Evolutionary conservation across 192 early-diverging fungal species (phyloP).

Genomic region (Rhizoclosmatium sp.): DNA sequence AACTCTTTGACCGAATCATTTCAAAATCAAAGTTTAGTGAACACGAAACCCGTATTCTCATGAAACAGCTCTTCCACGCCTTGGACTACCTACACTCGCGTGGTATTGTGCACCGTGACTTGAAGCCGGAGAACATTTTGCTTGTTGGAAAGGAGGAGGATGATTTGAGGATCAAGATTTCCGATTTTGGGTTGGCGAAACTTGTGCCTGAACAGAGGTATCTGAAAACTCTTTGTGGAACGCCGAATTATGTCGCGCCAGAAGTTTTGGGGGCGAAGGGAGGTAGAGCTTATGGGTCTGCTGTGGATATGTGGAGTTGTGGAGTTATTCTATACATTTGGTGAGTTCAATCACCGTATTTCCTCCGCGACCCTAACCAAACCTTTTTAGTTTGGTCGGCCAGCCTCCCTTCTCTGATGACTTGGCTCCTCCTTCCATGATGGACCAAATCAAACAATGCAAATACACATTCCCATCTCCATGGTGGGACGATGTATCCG

Average conservation of each 20-base stretch:
- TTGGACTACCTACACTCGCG: constrained; percentile 80
- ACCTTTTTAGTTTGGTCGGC: constrained; percentile 64
- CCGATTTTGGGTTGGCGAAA: constrained; percentile 91
- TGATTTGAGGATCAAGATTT: constrained; percentile 75
- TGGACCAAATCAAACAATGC: constrained; percentile 61
- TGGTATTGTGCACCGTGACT: constrained; percentile 83
- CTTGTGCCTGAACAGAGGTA: constrained; percentile 55
- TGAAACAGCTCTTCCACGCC: constrained; percentile 76
- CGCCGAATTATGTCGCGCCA: constrained; percentile 78
- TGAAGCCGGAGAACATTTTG: constrained; percentile 82
- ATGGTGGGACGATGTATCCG: constrained; percentile 73
- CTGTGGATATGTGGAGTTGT: constrained; percentile 89
- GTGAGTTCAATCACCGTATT: constrained; percentile 16
- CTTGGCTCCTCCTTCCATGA: constrained; percentile 39
- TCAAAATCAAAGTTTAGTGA: constrained; percentile 72
- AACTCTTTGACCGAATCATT: constrained; percentile 88
- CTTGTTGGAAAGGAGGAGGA: constrained; percentile 55
- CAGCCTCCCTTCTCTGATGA: constrained; percentile 79
- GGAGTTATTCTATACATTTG: constrained; percentile 89
- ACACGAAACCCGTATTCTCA: constrained; percentile 69
- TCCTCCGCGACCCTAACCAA: not conserved
- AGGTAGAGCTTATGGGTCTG: constrained; percentile 55
- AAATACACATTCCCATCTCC: constrained; percentile 72
- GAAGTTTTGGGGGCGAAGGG: constrained; percentile 65
- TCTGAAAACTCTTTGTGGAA: constrained; percentile 76